A percentile compares a stretch with the other conserved stretches of the same genome.
These are phyloP conservation scores for Umbellularia californica DNA, from an alignment of 164 flowering plant genomes.

Conservation along the genomic window DNA sequence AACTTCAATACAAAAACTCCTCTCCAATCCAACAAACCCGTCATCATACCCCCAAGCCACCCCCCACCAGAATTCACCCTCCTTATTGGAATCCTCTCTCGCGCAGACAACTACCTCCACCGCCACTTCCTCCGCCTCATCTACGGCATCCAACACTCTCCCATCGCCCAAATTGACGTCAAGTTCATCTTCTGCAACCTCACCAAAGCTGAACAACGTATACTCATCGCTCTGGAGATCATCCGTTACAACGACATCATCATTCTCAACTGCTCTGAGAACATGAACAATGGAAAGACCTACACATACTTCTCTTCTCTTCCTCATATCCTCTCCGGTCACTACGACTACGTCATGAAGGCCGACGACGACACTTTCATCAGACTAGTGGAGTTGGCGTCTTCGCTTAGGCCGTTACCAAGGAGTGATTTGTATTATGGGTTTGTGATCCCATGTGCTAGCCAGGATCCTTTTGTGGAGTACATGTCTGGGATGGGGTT, in stretches of 20 bases:
- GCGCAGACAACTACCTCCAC: conserved; percentile 41
- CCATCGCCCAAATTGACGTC: conserved; percentile 40
- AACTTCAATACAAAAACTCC: conserved; percentile 13
- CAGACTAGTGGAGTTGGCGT: conserved; percentile 30
- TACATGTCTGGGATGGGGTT: conserved; percentile 81
- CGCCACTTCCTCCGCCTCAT: conserved; percentile 61
- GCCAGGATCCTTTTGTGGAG: conserved; percentile 42
- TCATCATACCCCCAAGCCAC: not conserved
- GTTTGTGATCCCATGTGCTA: conserved; percentile 53
- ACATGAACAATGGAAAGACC: conserved; percentile 67
- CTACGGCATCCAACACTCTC: conserved; percentile 48
- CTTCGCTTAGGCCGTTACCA: conserved; percentile 31
- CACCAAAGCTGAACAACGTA: conserved; percentile 48
- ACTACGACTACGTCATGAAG: conserved; percentile 61
- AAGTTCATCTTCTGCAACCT: conserved; percentile 61
- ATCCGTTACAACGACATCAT: conserved; percentile 54
- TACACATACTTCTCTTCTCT: conserved; percentile 59
- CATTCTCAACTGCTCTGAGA: conserved; percentile 58
- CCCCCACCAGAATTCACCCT: conserved; percentile 30
- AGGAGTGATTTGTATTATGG: conserved; percentile 58
- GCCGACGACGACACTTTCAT: conserved; percentile 58
- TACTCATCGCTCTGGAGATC: conserved; percentile 47
- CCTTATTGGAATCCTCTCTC: conserved; percentile 55
- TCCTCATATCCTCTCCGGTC: conserved; percentile 23
- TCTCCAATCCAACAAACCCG: conserved; percentile 1